Evolutionary conservation across 495 filamentous ascomycete genomes (phyloP).

Genomic region (Articulospora tetracladia): DNA sequence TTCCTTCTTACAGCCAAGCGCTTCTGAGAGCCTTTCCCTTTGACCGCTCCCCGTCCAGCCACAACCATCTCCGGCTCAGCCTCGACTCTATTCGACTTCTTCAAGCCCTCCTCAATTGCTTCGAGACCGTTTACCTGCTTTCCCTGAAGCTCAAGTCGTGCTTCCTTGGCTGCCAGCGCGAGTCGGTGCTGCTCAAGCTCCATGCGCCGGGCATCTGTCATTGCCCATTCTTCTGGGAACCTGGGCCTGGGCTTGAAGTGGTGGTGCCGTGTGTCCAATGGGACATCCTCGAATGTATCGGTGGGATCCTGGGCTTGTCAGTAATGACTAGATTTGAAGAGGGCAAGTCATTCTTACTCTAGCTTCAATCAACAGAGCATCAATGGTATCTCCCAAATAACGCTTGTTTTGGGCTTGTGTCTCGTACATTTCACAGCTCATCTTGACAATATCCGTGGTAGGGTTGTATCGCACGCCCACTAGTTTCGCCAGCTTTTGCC

Average conservation of each 20-base stretch:
- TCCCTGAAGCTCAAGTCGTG: constrained; percentile 40
- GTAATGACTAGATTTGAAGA: not conserved
- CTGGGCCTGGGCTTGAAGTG: constrained; percentile 60
- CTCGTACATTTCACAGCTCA: constrained; percentile 86
- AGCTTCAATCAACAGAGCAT: constrained; percentile 68
- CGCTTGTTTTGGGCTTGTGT: constrained; percentile 94
- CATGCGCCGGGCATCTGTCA: constrained; percentile 65
- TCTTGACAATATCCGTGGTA: constrained; percentile 74
- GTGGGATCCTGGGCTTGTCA: constrained; percentile 48
- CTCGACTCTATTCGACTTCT: not conserved
- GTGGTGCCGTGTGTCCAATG: constrained; percentile 87
- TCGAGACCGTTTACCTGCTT: constrained; percentile 50
- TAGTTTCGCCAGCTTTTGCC: constrained; percentile 81
- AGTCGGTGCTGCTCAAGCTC: constrained; percentile 57
- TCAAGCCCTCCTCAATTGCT: constrained; percentile 42
- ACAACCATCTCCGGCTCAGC: constrained; percentile 29
- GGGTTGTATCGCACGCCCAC: constrained; percentile 89
- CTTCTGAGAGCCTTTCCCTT: constrained; percentile 2
- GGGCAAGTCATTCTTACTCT: constrained; percentile 44
- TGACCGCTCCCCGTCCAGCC: constrained; percentile 9
- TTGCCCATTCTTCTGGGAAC: constrained; percentile 79
- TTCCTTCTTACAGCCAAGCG: constrained; percentile 12
- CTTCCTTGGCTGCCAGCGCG: constrained; percentile 43
- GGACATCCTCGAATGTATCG: constrained; percentile 85
- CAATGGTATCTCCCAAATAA: constrained; percentile 76